Base-by-base conservation (phyloP, 2,329 filamentous ascomycete species). In the Metarhizium brunneum region DNA sequence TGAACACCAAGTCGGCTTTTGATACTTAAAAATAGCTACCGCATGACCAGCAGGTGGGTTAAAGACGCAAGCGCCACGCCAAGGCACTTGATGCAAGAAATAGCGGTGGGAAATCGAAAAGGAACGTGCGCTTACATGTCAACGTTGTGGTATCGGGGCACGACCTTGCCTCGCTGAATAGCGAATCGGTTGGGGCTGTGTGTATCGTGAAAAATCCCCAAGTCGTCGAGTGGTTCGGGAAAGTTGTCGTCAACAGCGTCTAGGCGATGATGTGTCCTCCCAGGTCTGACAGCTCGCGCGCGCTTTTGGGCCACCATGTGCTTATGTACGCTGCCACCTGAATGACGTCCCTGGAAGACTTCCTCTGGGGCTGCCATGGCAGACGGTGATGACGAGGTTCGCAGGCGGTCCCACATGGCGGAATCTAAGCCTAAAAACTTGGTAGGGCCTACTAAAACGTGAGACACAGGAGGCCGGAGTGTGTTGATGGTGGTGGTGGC, bases 81-180 rank as follows among this genome's bases (percentile, higher is more conserved):
- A 18, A 45, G 32, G 10, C 45, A 38, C 16, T n/a, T 20, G n/a
- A 47, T 25, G 43, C 20, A 30, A 48, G 45, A 48, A 29, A 30
- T 10, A 30, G 3, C 8, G 16, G 25, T 14, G 7, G 13, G 20
- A n/a, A 18, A 20, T 16, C 5, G n/a, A 16, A 45, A 45, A 45
- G 42, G 6, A 32, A 20, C 5, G 7, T 35, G 45, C 48, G 50
- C 67, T 69, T 63, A 69, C 67, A 68, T 50, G 57, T 62, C 65
- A 58, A 52, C 55, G 54, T 54, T 50, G n/a, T 58, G 56, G 13
- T 16, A 50, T 47, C 61, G 64, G 43, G 64, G 66, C 52, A 70
- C 68, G 18, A 67, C 63, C 57, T 66, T 70, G 50, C 68, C 68
- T 52, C 63, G 58, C 45, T 65, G 64, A 48, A 69, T 62, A 54